Conservation (phyloP, 768 basidiomycete genomes). For the Leccinum boreale region DNA sequence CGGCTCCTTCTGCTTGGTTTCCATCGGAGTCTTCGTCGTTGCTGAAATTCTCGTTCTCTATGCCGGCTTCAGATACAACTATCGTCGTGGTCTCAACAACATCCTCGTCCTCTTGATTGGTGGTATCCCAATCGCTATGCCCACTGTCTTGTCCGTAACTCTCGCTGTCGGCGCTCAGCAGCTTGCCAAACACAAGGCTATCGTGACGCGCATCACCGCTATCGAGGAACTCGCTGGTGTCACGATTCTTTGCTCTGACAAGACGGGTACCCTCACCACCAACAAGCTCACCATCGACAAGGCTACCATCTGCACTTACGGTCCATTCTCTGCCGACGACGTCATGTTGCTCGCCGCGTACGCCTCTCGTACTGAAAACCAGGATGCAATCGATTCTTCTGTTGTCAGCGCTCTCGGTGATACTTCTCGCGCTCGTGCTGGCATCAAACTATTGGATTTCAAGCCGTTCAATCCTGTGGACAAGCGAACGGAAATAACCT, state of each 20-base stretch:
- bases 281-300: constrained; percentile 99
- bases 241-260: constrained; percentile 98
- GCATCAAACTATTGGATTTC: constrained; percentile 97
- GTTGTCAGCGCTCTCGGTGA: constrained; percentile 81
- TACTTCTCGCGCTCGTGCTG: constrained; percentile 70
- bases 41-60: constrained; percentile 94
- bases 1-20: constrained; percentile 94
- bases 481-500: constrained; percentile 99
- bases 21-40: constrained; percentile 93
- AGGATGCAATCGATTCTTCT: constrained; percentile 93
- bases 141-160: constrained; percentile 96
- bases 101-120: constrained; percentile 98
- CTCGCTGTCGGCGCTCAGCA: constrained; percentile 99
- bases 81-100: constrained; percentile 95
- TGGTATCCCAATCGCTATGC: constrained; percentile 99
- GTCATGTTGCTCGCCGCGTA: constrained; percentile 93
- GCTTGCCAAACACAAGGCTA: constrained; percentile 98
- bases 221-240: constrained; percentile 98
- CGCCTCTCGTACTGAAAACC: constrained; percentile 97
- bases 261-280: constrained; percentile 97
- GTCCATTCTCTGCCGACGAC: constrained; percentile 83
- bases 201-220: constrained; percentile 98
- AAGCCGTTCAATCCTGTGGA: constrained; percentile 99
- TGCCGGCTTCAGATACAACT: constrained; percentile 84
- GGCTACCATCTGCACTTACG: constrained; percentile 87